A percentile compares a stretch with the other conserved stretches of the same genome.
Conservation (phyloP, 1,139 yeast genomes). For the Pneumocystis oryctolagi region DNA sequence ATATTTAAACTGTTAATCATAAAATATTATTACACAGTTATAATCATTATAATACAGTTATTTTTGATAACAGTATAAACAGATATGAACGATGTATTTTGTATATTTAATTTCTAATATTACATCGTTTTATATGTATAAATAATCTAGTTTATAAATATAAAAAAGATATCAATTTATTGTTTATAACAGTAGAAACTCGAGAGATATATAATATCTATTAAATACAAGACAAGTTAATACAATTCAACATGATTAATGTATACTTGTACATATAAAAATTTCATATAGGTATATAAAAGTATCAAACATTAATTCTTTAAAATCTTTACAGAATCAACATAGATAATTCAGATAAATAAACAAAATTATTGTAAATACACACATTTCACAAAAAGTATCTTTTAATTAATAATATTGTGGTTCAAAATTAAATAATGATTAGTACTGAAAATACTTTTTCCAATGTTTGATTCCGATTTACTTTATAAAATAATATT, state of each 20-base stretch:
- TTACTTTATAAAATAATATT: not conserved
- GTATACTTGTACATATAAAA: constrained; percentile 15
- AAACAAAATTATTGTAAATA: constrained; percentile 1
- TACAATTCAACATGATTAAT: constrained; percentile 17
- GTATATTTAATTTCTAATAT: not conserved
- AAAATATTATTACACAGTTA: not conserved
- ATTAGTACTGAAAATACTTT: not conserved
- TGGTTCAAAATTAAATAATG: not conserved
- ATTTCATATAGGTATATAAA: constrained; percentile 11
- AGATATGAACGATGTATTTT: not conserved
- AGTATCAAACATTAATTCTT: constrained; percentile 12
- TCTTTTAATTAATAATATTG: not conserved
- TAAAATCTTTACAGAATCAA: constrained; percentile 15
- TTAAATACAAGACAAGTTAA: constrained; percentile 16
- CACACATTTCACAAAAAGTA: too few relatives aligned
- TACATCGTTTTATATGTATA: not conserved
- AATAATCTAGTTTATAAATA: not conserved
- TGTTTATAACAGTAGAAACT: too few relatives aligned
- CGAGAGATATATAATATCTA: constrained; percentile 15
- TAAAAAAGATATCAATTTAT: too few relatives aligned
- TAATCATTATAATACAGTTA: not conserved
- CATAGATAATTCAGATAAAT: constrained; percentile 10
- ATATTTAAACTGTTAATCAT: not conserved
- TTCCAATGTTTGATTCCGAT: not conserved
- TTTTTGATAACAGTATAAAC: not conserved